Evolutionary conservation across 2,329 filamentous ascomycete species (phyloP).

Genomic region (Nakataea oryzae): DNA sequence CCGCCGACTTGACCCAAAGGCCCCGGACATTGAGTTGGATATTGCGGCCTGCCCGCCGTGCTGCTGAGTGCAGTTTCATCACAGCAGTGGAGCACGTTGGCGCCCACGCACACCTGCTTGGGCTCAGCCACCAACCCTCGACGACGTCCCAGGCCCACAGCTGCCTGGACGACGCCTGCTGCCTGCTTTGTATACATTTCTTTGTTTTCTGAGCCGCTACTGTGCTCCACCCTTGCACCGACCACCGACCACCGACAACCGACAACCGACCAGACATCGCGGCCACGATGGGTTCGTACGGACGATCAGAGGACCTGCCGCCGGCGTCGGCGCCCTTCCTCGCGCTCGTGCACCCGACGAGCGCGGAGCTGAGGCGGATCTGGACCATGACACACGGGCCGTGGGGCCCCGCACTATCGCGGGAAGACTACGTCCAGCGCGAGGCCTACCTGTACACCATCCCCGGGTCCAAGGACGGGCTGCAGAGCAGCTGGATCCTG

Average conservation of each 20-base stretch:
- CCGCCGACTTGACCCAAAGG: not conserved
- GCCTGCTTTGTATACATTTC: no score
- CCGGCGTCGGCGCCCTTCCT: constrained; percentile 24
- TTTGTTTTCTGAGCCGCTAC: no score
- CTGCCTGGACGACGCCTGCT: not conserved
- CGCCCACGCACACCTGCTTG: no score
- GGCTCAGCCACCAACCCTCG: no score
- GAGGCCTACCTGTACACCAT: constrained; percentile 47
- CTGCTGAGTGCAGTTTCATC: no score
- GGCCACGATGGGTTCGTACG: constrained; percentile 20
- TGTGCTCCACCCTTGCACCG: no score
- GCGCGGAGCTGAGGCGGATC: constrained; percentile 39
- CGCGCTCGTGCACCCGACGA: constrained; percentile 44
- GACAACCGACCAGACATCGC: not conserved
- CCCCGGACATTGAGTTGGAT: no score
- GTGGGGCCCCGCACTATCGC: constrained; percentile 49
- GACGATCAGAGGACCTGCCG: constrained; percentile 16
- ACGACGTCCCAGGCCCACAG: not conserved
- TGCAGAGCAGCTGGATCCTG: constrained; percentile 55
- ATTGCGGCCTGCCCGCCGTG: not conserved
- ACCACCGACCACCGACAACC: no score
- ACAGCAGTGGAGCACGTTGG: no score
- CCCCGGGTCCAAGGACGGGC: constrained; percentile 46
- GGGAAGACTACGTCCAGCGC: constrained; percentile 46
- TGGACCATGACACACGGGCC: constrained; percentile 44